Conservation (phyloP, 306 rosid species). For the Adenanthera pavonina region DNA sequence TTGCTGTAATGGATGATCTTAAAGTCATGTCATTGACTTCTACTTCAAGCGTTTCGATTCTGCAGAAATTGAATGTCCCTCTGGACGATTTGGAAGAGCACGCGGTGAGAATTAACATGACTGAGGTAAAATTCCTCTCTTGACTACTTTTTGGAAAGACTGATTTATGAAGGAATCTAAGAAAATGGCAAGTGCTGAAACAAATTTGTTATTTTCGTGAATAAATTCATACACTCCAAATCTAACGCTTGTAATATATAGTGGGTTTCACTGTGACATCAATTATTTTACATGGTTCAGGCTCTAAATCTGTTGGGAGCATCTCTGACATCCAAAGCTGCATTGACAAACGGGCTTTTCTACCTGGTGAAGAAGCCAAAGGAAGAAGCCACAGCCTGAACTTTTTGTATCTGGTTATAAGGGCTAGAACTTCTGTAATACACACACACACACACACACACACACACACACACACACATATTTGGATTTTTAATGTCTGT, state of each 20-base stretch:
- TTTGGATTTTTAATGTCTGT: too few relatives aligned
- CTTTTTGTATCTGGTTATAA: background rate
- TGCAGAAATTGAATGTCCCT: conserved; percentile 40
- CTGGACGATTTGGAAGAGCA: conserved; percentile 49
- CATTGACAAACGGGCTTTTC: background rate
- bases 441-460: too few relatives aligned
- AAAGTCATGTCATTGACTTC: conserved; percentile 27
- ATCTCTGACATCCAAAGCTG: background rate
- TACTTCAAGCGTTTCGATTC: conserved; percentile 38
- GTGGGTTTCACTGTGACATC: background rate
- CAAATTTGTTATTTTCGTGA: too few relatives aligned
- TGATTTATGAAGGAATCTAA: too few relatives aligned
- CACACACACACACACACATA: too few relatives aligned
- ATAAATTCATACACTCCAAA: background rate
- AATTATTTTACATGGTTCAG: background rate
- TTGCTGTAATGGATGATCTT: conserved; percentile 44
- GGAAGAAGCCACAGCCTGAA: background rate
- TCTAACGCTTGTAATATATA: background rate
- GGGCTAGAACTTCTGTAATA: too few relatives aligned
- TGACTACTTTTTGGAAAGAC: background rate
- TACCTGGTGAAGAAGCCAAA: background rate
- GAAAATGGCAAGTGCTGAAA: too few relatives aligned
- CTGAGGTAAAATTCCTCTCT: conserved; percentile 18
- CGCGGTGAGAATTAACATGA: background rate
- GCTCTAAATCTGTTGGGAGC: background rate